Base-by-base conservation (phyloP, 441 rosid genomes). In the Populus hybrid region DNA sequence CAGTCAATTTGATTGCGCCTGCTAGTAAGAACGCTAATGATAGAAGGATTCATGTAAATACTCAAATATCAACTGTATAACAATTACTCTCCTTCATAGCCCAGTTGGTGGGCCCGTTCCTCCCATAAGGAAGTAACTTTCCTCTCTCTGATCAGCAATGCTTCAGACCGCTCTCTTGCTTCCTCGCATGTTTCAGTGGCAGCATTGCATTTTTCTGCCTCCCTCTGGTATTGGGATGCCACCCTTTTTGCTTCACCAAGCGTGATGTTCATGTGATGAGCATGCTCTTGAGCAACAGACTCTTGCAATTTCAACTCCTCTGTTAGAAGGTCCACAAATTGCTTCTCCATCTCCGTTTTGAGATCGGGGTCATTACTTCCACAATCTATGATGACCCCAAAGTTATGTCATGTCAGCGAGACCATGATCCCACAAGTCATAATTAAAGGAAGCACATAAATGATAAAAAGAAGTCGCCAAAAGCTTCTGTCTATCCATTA, bases 151-250 rank as follows among this genome's bases (percentile, higher is more conserved):
- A 84, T 88, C 84, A 92, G 74, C 78, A 92, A 81, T 8, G 94
- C 95, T 86, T 97, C 90, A 0, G 95, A 86, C 59, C 84, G 89
- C 78, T 97, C 99, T 79, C 99, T 87, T 68, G 97, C 97, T 75
- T 82, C 96, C 83, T 97, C 98, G 8, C 99, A 96, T 29, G 90
- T 94, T 83, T 96, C 98, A 4, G 97, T 96, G 24, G 98, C 99
- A 0, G 97, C 89, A 38, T 90, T 97, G 88, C 99, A 97, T 76
- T 94, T 97, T 79, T 97, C 99, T 40, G 99, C 99, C 82, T 96
- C 99, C 84, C 80, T 90, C 81, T 97, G 99, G 85, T 94, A 97
- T 86, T 90, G 99, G 74, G 91, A 89, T 72, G 98, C 99, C 78
- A 92, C 95, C 77, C 97, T 87, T 78, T 93, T 97, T 7, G 99